phyloP scores from a whole-genome alignment of 768 basidiomycete species.

The Kwoniella sp. region DNA sequence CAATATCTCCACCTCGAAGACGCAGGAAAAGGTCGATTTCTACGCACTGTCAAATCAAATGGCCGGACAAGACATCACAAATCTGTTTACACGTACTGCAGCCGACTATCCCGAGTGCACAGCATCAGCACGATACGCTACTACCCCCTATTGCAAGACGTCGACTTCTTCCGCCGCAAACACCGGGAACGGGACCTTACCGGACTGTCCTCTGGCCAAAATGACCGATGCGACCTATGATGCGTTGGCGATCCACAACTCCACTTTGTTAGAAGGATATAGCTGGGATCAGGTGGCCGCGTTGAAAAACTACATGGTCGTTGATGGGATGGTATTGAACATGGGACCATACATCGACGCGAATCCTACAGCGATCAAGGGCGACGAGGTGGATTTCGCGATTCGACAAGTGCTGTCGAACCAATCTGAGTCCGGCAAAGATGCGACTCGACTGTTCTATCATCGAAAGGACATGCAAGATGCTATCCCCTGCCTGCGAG shows the following conservation, averaged over 20 bases:
- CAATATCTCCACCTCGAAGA: slow-evolving; percentile 68
- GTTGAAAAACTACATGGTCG: slow-evolving; percentile 75
- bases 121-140: slow-evolving; percentile 68
- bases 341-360: slow-evolving; percentile 79
- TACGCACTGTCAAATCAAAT: slow-evolving; percentile 61
- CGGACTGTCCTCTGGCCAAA: slow-evolving; percentile 68
- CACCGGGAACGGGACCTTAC: slow-evolving; percentile 51
- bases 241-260: slow-evolving; percentile 68
- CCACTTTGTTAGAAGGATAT: slow-evolving; percentile 75
- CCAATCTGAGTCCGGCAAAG: slow-evolving; percentile 67
- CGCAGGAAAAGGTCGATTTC: slow-evolving; percentile 64
- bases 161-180: slow-evolving; percentile 51
- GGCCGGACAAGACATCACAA: slow-evolving; percentile 88
- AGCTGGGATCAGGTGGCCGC: slow-evolving; percentile 82
- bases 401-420: slow-evolving; percentile 71
- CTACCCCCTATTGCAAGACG: slow-evolving; percentile 68
- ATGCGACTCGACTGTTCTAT: slow-evolving; percentile 85
- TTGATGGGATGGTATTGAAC: slow-evolving; percentile 94
- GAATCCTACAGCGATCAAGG: slow-evolving; percentile 68
- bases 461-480: slow-evolving; percentile 67
- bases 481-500: slow-evolving; percentile 75
- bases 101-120: slow-evolving; percentile 69
- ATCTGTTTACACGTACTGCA: slow-evolving; percentile 71
- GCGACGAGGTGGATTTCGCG: slow-evolving; percentile 77
- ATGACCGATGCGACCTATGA: slow-evolving; percentile 65